Evolutionary conservation across 495 filamentous ascomycete species (phyloP).

Genomic region (Recurvomyces mirabilis): DNA sequence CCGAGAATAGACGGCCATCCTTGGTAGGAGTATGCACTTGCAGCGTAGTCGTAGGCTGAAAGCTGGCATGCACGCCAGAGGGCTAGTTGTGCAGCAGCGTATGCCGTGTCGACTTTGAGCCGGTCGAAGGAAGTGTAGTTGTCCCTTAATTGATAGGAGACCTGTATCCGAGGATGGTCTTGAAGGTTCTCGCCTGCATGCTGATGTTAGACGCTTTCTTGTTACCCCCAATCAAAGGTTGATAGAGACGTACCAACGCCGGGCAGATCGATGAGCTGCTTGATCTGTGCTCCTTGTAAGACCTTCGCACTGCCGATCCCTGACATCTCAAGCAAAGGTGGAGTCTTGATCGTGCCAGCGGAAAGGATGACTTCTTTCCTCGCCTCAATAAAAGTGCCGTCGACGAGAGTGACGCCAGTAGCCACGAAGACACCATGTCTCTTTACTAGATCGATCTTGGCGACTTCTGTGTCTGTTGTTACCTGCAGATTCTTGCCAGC

Average conservation of each 20-base stretch:
- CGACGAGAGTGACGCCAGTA: slow-evolving; percentile 10
- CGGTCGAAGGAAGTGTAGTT: slow-evolving; percentile 19
- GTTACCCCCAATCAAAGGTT: too few species aligned
- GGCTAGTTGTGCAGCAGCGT: slow-evolving; percentile 14
- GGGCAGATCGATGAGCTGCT: slow-evolving; percentile 10
- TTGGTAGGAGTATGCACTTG: slow-evolving; percentile 14
- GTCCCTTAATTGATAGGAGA: slow-evolving; percentile 14
- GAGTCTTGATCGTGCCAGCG: slow-evolving; percentile 26
- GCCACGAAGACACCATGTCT: slow-evolving; percentile 1
- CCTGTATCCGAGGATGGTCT: slow-evolving; percentile 23
- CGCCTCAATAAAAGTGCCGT: slow-evolving; percentile 22
- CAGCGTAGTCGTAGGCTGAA: slow-evolving; percentile 17
- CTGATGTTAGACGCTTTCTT: too few species aligned
- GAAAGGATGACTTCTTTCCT: slow-evolving; percentile 29
- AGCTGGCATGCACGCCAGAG: slow-evolving; percentile 12
- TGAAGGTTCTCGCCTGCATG: slow-evolving; percentile 24
- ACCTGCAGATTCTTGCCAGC: slow-evolving; percentile 12
- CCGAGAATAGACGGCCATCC: slow-evolving; percentile 15
- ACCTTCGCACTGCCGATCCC: slow-evolving; percentile 19
- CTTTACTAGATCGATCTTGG: slow-evolving; percentile 14
- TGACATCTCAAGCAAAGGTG: slow-evolving; percentile 23
- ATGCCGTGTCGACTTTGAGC: slow-evolving; percentile 5
- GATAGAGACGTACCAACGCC: too few species aligned
- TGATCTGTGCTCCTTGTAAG: slow-evolving; percentile 8
- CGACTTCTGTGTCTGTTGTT: slow-evolving; percentile 10